Percentiles rank a stretch among this genome's conserved stretches.
These are phyloP conservation scores for Bipolaris gigantea DNA, from an alignment of 2,329 filamentous ascomycete species.

Conservation along the genomic window DNA sequence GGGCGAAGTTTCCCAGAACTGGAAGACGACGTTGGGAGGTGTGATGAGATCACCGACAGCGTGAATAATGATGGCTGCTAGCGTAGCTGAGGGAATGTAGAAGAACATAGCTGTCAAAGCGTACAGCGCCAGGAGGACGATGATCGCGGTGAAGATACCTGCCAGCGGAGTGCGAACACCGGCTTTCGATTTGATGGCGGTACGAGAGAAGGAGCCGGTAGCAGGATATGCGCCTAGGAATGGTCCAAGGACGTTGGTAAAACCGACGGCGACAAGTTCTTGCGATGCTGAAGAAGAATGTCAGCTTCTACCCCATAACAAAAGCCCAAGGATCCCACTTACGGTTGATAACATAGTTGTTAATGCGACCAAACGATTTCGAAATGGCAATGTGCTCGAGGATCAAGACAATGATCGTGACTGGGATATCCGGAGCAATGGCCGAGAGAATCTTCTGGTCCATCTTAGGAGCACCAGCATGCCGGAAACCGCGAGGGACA, in stretches of 20 bases:
- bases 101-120: conserved; percentile 86
- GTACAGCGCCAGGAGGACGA: conserved; percentile 90
- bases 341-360: conserved; percentile 91
- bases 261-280: conserved; percentile 89
- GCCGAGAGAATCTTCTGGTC: conserved; percentile 66
- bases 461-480: conserved; percentile 73
- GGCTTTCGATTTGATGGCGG: conserved; percentile 95
- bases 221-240: conserved; percentile 90
- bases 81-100: conserved; percentile 81
- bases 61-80: conserved; percentile 92
- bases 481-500: conserved; percentile 60
- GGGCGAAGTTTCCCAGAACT: conserved; percentile 93
- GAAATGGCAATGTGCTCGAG: conserved; percentile 98
- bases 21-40: conserved; percentile 85
- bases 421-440: conserved; percentile 75
- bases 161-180: conserved; percentile 90
- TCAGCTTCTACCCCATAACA: not conserved
- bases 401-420: conserved; percentile 87
- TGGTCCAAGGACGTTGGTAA: conserved; percentile 85
- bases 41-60: conserved; percentile 93
- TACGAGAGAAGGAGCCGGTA: conserved; percentile 94
- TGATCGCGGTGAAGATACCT: conserved; percentile 80
- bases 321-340: not conserved
- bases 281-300: conserved; percentile 63
- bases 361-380: conserved; percentile 93